Evolutionary conservation across 106 monocot genomes (phyloP).

Genomic region (Allium fistulosum): DNA sequence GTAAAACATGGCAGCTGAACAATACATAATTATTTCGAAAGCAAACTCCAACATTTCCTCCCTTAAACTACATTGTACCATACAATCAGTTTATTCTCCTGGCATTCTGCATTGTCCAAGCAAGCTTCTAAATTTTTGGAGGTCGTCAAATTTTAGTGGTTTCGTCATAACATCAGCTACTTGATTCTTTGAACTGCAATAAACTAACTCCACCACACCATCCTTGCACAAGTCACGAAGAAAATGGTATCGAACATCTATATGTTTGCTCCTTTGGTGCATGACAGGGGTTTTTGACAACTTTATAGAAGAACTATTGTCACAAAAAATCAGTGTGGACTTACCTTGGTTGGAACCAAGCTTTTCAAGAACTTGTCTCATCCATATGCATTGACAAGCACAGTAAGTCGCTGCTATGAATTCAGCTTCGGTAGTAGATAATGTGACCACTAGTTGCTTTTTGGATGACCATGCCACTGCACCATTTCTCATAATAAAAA

Average conservation of each 20-base stretch:
- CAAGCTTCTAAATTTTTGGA: background rate
- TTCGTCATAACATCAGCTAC: background rate
- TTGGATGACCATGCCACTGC: slow-evolving; percentile 1
- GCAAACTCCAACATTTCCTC: background rate
- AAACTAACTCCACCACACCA: slow-evolving; percentile 1
- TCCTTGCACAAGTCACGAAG: background rate
- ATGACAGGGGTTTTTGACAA: background rate
- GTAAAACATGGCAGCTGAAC: background rate
- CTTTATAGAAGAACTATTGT: background rate
- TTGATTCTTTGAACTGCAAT: background rate
- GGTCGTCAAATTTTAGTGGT: background rate
- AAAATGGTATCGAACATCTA: background rate
- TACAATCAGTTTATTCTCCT: background rate
- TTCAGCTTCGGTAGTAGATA: background rate
- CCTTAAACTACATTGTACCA: background rate
- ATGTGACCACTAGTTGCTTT: background rate
- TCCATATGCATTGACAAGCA: background rate
- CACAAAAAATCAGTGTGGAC: background rate
- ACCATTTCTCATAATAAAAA: background rate
- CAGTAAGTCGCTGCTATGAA: background rate
- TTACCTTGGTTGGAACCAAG: background rate
- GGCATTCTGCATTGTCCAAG: background rate
- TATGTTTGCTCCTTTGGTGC: background rate
- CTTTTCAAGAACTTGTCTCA: background rate
- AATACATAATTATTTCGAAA: background rate